These are phyloP conservation scores for Neospermospora avenae DNA, from an alignment of 2,329 filamentous ascomycete species.

Conservation along the genomic window DNA sequence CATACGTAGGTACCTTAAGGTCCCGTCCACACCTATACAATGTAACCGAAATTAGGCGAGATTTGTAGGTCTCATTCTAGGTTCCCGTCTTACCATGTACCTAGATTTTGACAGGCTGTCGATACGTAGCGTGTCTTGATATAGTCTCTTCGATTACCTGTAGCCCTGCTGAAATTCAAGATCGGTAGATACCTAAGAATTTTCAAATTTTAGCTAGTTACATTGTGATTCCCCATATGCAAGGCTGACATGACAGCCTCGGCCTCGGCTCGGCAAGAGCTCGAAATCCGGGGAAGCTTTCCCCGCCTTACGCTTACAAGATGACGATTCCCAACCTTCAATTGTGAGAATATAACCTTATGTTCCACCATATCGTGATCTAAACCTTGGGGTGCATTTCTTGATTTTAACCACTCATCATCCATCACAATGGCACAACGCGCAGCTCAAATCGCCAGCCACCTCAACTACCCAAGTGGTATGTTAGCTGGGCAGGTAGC, in stretches of 20 bases:
- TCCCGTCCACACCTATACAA: too few relatives aligned
- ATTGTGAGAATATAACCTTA: neutral
- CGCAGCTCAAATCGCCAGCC: slow-evolving; percentile 67
- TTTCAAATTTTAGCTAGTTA: too few relatives aligned
- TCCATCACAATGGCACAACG: slow-evolving; percentile 42
- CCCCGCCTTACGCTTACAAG: neutral
- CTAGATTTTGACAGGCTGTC: too few relatives aligned
- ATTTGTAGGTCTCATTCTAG: too few relatives aligned
- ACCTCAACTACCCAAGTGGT: slow-evolving; percentile 80
- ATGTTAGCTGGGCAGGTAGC: slow-evolving; percentile 77
- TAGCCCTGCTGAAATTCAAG: too few relatives aligned
- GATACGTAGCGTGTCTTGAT: too few relatives aligned
- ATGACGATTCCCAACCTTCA: neutral
- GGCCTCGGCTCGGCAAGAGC: neutral
- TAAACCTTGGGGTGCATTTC: neutral
- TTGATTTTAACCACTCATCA: neutral
- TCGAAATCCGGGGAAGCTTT: slow-evolving; percentile 5
- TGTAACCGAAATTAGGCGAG: too few relatives aligned
- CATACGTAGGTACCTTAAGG: too few relatives aligned
- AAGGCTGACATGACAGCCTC: neutral
- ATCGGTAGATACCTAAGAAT: too few relatives aligned
- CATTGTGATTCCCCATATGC: neutral
- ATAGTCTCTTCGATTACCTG: too few relatives aligned
- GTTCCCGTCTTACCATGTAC: too few relatives aligned
- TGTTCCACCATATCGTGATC: neutral